Conservation (phyloP, 768 basidiomycete genomes). For the Naganishia friedmannii region DNA sequence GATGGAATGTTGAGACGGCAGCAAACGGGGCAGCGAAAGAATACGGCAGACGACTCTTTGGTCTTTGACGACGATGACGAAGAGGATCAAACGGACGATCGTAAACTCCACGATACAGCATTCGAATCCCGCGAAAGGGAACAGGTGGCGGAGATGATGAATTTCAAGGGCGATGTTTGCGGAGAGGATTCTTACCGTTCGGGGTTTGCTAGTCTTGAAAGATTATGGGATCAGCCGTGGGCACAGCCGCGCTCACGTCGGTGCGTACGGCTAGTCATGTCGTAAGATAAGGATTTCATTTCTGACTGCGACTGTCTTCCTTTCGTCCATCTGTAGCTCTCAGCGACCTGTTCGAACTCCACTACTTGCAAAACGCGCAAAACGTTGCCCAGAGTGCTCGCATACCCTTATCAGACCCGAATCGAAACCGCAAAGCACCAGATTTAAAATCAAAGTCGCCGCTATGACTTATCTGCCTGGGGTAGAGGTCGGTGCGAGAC, state of each 20-base stretch:
- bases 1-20: neutral
- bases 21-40: neutral
- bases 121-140: neutral
- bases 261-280: slow-evolving; percentile 5
- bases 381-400: slow-evolving; percentile 87
- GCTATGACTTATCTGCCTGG: slow-evolving; percentile 91
- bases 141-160: slow-evolving; percentile 10
- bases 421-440: slow-evolving; percentile 84
- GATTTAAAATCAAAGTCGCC: slow-evolving; percentile 96
- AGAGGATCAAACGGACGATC: neutral
- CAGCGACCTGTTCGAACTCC: slow-evolving; percentile 85
- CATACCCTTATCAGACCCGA: slow-evolving; percentile 99
- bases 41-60: neutral
- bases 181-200: neutral
- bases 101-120: neutral
- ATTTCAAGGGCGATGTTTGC: slow-evolving; percentile 13
- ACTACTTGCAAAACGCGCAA: slow-evolving; percentile 86
- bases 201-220: slow-evolving; percentile 3
- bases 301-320: neutral
- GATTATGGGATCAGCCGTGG: slow-evolving; percentile 18
- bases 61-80: neutral
- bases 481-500: slow-evolving; percentile 60
- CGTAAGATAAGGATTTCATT: neutral
- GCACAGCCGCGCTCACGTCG: neutral
- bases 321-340: slow-evolving; percentile 57